Evolutionary conservation across 106 monocot genomes (phyloP).

Genomic region (Dioscorea dumetorum): DNA sequence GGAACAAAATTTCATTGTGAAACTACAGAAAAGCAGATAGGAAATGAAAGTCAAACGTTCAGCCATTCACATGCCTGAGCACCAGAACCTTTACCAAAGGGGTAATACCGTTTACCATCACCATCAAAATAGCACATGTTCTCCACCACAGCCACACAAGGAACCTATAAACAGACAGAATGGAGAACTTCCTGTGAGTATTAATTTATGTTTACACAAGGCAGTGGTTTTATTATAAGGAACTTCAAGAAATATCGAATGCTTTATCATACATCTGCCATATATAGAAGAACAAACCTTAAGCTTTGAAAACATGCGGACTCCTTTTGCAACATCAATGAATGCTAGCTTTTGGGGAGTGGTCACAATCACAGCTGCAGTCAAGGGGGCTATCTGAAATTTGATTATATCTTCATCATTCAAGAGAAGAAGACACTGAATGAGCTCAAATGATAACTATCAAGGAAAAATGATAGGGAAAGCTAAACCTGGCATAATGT

Average conservation of each 20-base stretch:
- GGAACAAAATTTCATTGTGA: not conserved
- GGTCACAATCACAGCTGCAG: slow-evolving; percentile 94
- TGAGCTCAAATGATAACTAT: not conserved
- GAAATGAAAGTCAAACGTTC: not conserved
- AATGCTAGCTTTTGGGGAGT: slow-evolving; percentile 96
- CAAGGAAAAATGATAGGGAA: not conserved
- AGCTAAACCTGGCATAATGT: slow-evolving; percentile 82
- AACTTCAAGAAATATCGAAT: no score
- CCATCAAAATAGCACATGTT: slow-evolving; percentile 99
- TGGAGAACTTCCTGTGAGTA: no score
- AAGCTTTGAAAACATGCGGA: slow-evolving; percentile 95
- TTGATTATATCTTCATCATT: slow-evolving; percentile 1
- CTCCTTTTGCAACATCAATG: slow-evolving; percentile 98
- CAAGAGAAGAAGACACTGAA: no score
- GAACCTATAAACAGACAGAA: slow-evolving; percentile 37
- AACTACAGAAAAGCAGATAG: not conserved
- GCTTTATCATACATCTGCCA: not conserved
- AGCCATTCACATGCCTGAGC: slow-evolving; percentile 50
- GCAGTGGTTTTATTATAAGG: no score
- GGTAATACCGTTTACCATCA: slow-evolving; percentile 77
- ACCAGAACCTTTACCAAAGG: slow-evolving; percentile 96
- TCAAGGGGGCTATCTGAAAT: slow-evolving; percentile 80
- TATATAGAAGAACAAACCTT: slow-evolving; percentile 43
- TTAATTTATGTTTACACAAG: no score
- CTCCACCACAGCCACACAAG: slow-evolving; percentile 91